Conservation (phyloP, 441 rosid genomes). For the Isatis lusitanica region DNA sequence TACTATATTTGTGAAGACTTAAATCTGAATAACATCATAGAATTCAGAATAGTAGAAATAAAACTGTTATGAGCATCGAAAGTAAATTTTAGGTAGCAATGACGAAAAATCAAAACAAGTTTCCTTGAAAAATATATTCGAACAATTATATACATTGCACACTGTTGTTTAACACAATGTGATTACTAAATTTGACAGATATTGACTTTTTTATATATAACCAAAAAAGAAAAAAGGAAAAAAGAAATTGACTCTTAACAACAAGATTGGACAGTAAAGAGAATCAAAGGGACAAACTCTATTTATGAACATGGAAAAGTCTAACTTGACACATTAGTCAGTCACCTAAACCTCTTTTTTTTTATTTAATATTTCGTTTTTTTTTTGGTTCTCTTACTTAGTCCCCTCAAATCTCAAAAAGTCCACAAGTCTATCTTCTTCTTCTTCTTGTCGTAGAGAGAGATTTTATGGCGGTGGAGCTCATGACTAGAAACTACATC, state of each 20-base stretch:
- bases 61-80: background rate
- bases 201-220: slow-evolving; percentile 4
- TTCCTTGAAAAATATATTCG: background rate
- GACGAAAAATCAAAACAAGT: background rate
- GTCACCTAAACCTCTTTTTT: slow-evolving; percentile 21
- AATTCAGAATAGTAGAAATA: background rate
- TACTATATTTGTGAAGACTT: background rate
- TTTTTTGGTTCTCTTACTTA: background rate
- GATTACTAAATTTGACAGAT: background rate
- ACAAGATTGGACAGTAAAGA: background rate
- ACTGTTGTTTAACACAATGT: background rate
- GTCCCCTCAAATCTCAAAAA: slow-evolving; percentile 27
- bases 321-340: slow-evolving; percentile 33
- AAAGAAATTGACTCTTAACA: slow-evolving; percentile 15
- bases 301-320: slow-evolving; percentile 30
- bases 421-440: slow-evolving; percentile 17
- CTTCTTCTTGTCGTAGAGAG: slow-evolving; percentile 15
- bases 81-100: background rate
- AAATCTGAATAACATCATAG: background rate
- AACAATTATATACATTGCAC: background rate
- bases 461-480: slow-evolving; percentile 74
- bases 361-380: background rate
- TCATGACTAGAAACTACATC: slow-evolving; percentile 57
- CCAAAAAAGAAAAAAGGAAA: background rate
- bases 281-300: background rate